Evolutionary conservation across 164 flowering plant genomes (phyloP).

Genomic region (Malania oleifera): DNA sequence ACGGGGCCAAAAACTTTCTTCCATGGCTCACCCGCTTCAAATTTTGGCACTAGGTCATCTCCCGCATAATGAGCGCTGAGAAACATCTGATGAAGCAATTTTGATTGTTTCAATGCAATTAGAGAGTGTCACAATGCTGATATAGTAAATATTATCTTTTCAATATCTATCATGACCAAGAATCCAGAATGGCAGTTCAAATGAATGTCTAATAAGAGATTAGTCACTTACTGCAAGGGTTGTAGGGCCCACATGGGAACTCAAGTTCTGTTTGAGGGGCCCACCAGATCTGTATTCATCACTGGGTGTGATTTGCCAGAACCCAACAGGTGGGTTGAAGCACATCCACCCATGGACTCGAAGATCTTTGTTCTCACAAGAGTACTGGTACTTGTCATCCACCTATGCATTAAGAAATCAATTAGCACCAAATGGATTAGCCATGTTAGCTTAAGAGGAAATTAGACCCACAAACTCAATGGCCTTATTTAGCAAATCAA

Average conservation of each 20-base stretch:
- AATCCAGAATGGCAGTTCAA: too few species aligned
- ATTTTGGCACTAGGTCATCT: slow-evolving; percentile 20
- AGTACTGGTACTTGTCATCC: slow-evolving; percentile 9
- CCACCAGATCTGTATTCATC: slow-evolving; percentile 8
- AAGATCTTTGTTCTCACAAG: slow-evolving; percentile 5
- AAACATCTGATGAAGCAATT: slow-evolving; percentile 23
- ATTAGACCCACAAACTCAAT: too few species aligned
- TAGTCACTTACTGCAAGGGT: slow-evolving; percentile 1
- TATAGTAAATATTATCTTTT: too few species aligned
- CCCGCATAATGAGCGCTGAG: slow-evolving; percentile 37
- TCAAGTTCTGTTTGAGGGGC: slow-evolving; percentile 1
- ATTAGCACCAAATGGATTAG: not conserved
- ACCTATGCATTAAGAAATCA: not conserved
- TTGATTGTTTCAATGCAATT: not conserved
- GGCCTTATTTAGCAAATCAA: too few species aligned
- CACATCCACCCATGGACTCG: slow-evolving; percentile 5
- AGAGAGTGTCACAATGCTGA: not conserved
- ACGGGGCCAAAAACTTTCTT: slow-evolving; percentile 37
- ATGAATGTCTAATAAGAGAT: too few species aligned
- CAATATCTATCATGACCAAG: too few species aligned
- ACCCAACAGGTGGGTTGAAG: not conserved
- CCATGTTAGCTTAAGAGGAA: too few species aligned
- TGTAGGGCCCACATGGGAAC: slow-evolving; percentile 8
- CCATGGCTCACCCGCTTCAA: slow-evolving; percentile 33
- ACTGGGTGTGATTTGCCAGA: slow-evolving; percentile 8